Base-by-base conservation (phyloP, 495 filamentous ascomycete species). In the Acidiella bohemica region DNA sequence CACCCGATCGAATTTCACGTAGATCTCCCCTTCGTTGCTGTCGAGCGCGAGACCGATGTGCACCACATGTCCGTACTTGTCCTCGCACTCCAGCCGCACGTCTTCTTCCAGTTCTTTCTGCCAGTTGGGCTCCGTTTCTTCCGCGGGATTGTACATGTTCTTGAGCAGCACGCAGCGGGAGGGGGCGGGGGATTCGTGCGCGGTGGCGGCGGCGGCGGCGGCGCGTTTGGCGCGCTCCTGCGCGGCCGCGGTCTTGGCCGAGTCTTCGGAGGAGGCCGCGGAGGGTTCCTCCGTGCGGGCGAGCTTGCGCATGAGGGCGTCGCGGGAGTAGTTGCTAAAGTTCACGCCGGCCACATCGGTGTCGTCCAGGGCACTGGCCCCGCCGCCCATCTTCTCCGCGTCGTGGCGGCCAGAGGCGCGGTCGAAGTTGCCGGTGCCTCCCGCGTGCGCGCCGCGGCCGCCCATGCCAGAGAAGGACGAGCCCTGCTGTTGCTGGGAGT, bases 311-410 rank as follows among this genome's bases (percentile, higher is more conserved):
- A 95, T 96, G 60, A 96, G 76, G 51, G 85, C 80, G 66, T 95
- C 86, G 63, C 92, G 81, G 71, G 81, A 88, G 66, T 92, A 93
- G 58, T 95, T 96, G 72, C 84, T 93, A 79, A 95, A 95, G 62
- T 95, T 96, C 59, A 96, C 86, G 57, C 92, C 92, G 22, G 82
- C 84, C 59, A 99, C 86, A 63, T 99, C 92, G 43, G 87, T 93
- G 57, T 99, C 92, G 63, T 99, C 92, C 38, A 99, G 67, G 53
- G 90, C 90, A 66, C 88, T 95, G 30, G 92, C 92, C 48, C 83
- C 81, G 41, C 85, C 81, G n/a, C n/a, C n/a, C 45, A 81, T 75
- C 66, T 94, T 94, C 51, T 95, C 84, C 58, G 76, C 80, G 47
- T 94, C 90, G n/a, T n/a, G n/a, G 35, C 86, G 77, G 51, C 83